A percentile compares a stretch with the other conserved stretches of the same genome.
Conservation (phyloP, 768 basidiomycete genomes). For the Phallus indusiatus region DNA sequence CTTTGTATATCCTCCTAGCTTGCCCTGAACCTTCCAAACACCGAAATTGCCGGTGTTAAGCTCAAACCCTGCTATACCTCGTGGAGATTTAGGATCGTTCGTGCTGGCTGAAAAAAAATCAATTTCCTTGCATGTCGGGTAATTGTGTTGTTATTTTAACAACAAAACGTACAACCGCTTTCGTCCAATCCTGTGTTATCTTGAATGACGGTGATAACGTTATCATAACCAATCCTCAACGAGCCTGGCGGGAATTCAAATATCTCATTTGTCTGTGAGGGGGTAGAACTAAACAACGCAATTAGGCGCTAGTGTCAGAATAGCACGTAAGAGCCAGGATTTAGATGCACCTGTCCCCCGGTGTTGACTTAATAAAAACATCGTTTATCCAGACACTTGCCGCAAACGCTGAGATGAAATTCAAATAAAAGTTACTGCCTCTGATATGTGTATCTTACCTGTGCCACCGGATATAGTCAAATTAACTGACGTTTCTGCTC, state of each 20-base stretch:
- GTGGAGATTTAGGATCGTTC: constrained; percentile 58
- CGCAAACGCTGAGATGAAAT: constrained; percentile 49
- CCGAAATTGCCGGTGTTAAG: constrained; percentile 49
- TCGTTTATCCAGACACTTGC: constrained; percentile 76
- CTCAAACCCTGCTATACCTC: constrained; percentile 69
- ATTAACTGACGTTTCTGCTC: constrained; percentile 40
- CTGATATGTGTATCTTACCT: constrained; percentile 23
- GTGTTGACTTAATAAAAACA: constrained; percentile 60
- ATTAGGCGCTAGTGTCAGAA: too few species aligned
- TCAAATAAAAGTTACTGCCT: neutral
- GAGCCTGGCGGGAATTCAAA: constrained; percentile 54
- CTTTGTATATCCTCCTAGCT: constrained; percentile 61
- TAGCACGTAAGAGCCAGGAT: too few species aligned
- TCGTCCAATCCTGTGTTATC: constrained; percentile 78
- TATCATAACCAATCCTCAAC: constrained; percentile 44
- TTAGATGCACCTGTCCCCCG: constrained; percentile 46
- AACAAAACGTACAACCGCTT: constrained; percentile 30
- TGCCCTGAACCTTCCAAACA: constrained; percentile 67
- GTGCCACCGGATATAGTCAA: constrained; percentile 68
- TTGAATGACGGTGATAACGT: constrained; percentile 57
- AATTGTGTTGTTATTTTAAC: neutral
- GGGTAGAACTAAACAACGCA: neutral
- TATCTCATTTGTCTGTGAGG: constrained; percentile 41
- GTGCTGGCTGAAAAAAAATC: constrained; percentile 24
- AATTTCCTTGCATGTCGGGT: neutral